Conservation (phyloP, 192 early-diverging fungal species). For the Coemansia biformis region DNA sequence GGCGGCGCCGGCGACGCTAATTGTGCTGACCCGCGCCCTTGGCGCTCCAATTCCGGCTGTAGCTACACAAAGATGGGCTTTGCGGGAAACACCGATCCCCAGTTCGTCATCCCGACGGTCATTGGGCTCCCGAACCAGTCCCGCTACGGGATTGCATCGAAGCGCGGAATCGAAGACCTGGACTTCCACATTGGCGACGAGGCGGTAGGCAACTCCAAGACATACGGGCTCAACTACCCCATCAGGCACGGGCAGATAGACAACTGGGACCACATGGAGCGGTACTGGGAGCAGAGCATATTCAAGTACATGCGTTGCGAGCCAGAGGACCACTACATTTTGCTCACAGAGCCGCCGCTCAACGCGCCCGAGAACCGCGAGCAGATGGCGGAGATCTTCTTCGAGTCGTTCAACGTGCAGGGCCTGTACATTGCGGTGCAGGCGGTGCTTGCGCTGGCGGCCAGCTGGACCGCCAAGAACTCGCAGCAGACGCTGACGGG, state of each 20-base stretch:
- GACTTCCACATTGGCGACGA: slow-evolving; percentile 98
- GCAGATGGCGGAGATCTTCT: slow-evolving; percentile 98
- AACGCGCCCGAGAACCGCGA: slow-evolving; percentile 98
- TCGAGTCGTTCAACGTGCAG: slow-evolving; percentile 97
- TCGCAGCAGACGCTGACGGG: slow-evolving; percentile 86
- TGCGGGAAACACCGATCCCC: slow-evolving; percentile 93
- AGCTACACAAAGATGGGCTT: slow-evolving; percentile 96
- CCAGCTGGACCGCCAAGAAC: slow-evolving; percentile 86
- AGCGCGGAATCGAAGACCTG: slow-evolving; percentile 95
- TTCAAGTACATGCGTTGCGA: slow-evolving; percentile 98
- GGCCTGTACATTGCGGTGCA: slow-evolving; percentile 99
- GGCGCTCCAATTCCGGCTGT: slow-evolving; percentile 2
- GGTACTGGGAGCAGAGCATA: slow-evolving; percentile 97
- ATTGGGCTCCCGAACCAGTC: slow-evolving; percentile 63
- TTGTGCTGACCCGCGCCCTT: background rate
- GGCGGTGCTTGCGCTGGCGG: slow-evolving; percentile 95
- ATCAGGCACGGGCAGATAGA: slow-evolving; percentile 97
- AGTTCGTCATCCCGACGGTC: slow-evolving; percentile 93
- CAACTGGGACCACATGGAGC: slow-evolving; percentile 99
- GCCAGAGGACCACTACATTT: slow-evolving; percentile 96
- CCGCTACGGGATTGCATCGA: slow-evolving; percentile 76
- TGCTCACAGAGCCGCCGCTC: slow-evolving; percentile 95
- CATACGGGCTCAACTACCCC: slow-evolving; percentile 84
- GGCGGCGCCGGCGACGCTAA: slow-evolving; percentile 3
- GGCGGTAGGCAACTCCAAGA: slow-evolving; percentile 82